Base-by-base conservation (phyloP, 352 stramenopile genomes). In the Pythium aristosporum region DNA sequence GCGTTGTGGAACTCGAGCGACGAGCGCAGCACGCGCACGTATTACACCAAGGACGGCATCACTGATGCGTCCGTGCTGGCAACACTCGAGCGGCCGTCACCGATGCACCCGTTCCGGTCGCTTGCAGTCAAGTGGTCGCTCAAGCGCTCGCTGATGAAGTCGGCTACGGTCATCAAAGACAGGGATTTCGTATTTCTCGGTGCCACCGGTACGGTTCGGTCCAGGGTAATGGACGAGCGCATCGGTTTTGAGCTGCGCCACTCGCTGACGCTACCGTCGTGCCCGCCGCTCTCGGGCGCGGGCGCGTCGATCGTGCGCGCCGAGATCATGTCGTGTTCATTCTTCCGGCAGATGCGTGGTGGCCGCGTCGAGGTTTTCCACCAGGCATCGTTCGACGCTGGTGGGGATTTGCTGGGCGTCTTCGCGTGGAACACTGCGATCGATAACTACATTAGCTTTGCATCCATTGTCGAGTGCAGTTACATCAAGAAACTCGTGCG, bases 211-310 rank as follows among this genome's bases (percentile, higher is more conserved):
- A 78, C 73, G 8, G 74, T 82, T 0, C 71, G 48, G 1, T 55
- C 82, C 21, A 32, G 65, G 3, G 65, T 57, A 0, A 39, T 13
- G 34, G 80, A 80, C 42, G 79, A 90, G 23, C 74, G 74, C 15
- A 62, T 92, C 58, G 83, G 83, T 6, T 92, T 73, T 58, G 75
- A 89, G 43, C 61, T 92, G 13, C 72, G 77, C 11, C 83, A 92
- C 58, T 92, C 83, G 32, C 77, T 92, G 7, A 80, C 85, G 53
- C 85, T 91, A 43, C 68, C 75, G 59, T 69, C 82, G 56, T 89
- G 79, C 10, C 77, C 73, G 28, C 46, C 63, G 15, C 71, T 86
- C 12, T 51, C 37, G 7, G 60, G 81, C 57, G 56, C 37, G 7
- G 60, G 81, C 57, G 65, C 74, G 50, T 77, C 79, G 23, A 75